Evolutionary conservation across 345 rosid genomes (phyloP).

Genomic region (Lepidium africanum): DNA sequence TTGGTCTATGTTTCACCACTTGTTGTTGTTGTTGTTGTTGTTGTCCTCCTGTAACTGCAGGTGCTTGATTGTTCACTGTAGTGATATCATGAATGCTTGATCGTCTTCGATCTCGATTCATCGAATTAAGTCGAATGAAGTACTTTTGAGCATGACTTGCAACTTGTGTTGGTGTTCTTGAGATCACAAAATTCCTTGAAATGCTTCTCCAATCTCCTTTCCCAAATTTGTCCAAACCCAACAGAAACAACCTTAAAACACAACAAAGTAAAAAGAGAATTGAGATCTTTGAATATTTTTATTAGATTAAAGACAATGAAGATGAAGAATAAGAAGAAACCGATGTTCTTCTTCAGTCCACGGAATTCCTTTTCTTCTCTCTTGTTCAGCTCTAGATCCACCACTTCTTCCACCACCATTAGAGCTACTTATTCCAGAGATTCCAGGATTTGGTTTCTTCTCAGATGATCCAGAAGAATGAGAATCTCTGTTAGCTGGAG

Average conservation of each 20-base stretch:
- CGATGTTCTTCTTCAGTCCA: conserved; percentile 99
- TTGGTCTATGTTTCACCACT: conserved; percentile 22
- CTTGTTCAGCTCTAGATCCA: conserved; percentile 67
- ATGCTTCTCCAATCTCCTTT: conserved; percentile 99
- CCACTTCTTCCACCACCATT: conserved; percentile 38
- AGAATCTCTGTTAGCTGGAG: conserved; percentile 33
- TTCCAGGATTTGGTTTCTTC: conserved; percentile 26
- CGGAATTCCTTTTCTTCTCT: conserved; percentile 84
- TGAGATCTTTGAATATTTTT: not conserved
- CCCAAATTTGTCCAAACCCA: conserved; percentile 87
- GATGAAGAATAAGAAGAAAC: conserved; percentile 23
- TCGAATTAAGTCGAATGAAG: conserved; percentile 73
- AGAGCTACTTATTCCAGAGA: conserved; percentile 41
- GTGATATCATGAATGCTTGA: conserved; percentile 95
- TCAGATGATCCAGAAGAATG: conserved; percentile 34
- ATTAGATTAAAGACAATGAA: not conserved
- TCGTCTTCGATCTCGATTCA: conserved; percentile 81
- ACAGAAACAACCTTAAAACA: conserved; percentile 57
- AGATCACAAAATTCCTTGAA: conserved; percentile 75
- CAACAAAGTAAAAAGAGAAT: conserved; percentile 7
- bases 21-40: conserved; percentile 31
- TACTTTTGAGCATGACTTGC: conserved; percentile 97
- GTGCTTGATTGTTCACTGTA: conserved; percentile 40
- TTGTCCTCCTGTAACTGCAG: conserved; percentile 40
- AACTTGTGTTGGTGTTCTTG: conserved; percentile 93